These are phyloP conservation scores for Colletotrichum viniferum DNA, from an alignment of 2,329 filamentous ascomycete genomes.

Conservation along the genomic window DNA sequence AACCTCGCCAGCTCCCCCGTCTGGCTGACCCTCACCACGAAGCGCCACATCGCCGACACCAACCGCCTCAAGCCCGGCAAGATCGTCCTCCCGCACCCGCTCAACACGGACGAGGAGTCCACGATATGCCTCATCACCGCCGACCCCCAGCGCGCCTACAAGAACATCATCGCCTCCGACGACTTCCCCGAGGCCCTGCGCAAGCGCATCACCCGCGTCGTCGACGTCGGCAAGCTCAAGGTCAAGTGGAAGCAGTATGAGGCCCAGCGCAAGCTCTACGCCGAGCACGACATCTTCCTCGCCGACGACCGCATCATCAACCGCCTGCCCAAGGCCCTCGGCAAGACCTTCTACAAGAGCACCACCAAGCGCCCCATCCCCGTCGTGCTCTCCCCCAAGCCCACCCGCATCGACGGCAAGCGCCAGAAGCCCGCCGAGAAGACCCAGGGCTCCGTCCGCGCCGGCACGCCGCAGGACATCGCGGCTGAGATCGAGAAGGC, in stretches of 20 bases:
- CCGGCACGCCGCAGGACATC: slow-evolving; percentile 67
- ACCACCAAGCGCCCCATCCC: slow-evolving; percentile 87
- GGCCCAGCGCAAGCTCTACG: slow-evolving; percentile 78
- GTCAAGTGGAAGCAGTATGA: slow-evolving; percentile 91
- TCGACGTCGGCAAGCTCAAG: slow-evolving; percentile 80
- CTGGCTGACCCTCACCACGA: slow-evolving; percentile 68
- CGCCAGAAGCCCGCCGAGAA: slow-evolving; percentile 60
- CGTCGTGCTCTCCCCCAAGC: slow-evolving; percentile 69
- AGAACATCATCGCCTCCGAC: slow-evolving; percentile 76
- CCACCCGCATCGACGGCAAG: slow-evolving; percentile 65
- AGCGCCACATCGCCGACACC: slow-evolving; percentile 72
- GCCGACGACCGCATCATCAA: slow-evolving; percentile 86
- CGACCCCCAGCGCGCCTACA: slow-evolving; percentile 82
- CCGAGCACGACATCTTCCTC: slow-evolving; percentile 92
- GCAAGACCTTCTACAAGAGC: slow-evolving; percentile 90
- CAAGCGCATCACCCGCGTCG: slow-evolving; percentile 74
- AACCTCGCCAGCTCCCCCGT: slow-evolving; percentile 55
- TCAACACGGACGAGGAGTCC: slow-evolving; percentile 68
- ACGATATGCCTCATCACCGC: slow-evolving; percentile 89
- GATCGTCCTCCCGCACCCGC: slow-evolving; percentile 77
- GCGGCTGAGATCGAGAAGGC: slow-evolving; percentile 83
- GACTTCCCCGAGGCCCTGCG: slow-evolving; percentile 71
- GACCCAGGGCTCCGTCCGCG: slow-evolving; percentile 42
- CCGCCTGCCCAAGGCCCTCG: slow-evolving; percentile 66
- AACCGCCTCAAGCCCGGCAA: slow-evolving; percentile 83